Evolutionary conservation across 306 rosid genomes (phyloP), one percentile per base, ranked within the genome.

Genomic region (Cucurbita moschata): DNA sequence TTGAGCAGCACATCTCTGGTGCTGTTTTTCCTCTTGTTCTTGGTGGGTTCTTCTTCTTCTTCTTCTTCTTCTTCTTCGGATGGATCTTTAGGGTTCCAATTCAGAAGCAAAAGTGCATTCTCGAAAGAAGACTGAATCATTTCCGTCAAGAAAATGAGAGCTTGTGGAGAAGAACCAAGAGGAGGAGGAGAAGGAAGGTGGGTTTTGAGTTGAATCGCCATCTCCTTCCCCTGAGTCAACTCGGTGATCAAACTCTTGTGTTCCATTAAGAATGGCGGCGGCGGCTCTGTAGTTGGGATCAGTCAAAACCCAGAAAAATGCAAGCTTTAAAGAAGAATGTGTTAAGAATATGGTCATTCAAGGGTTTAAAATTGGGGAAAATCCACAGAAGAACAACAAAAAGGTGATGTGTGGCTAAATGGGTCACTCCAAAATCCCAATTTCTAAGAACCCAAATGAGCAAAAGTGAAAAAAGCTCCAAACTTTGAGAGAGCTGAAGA

Each of bases 191-290:
- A 74, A 9, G n/a, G 16, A 5, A 88, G 12, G 77, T 78, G 84
- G 19, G 79, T 75, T 75, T 6, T 64, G 10, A 88, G 90, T 79
- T 84, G 69, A 76, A 77, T 44, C 58, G 89, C 75, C n/a, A 83
- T 74, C 78, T 86, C 80, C 80, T 81, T 74, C 39, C 94, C 90
- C 71, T 80, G 82, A 47, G 38, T 78, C 62, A 88, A 56, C 61
- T 88, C 87, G 73, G 71, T 50, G 68, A 86, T 75, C 53, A 88
- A 68, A 78, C 57, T 67, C 50, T 81, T 85, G 63, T 65, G 49
- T 57, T 81, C 78, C 74, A 65, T 44, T 15, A 66, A 66, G 52
- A 43, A 64, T 0, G 8, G 39, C 1, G 42, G 43, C 1, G 39
- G 63, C 5, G 39, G 43, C 57, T 21, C 57, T 6, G 21, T 52